Evolutionary conservation across 345 rosid genomes (phyloP).

Genomic region (Litchi chinensis): DNA sequence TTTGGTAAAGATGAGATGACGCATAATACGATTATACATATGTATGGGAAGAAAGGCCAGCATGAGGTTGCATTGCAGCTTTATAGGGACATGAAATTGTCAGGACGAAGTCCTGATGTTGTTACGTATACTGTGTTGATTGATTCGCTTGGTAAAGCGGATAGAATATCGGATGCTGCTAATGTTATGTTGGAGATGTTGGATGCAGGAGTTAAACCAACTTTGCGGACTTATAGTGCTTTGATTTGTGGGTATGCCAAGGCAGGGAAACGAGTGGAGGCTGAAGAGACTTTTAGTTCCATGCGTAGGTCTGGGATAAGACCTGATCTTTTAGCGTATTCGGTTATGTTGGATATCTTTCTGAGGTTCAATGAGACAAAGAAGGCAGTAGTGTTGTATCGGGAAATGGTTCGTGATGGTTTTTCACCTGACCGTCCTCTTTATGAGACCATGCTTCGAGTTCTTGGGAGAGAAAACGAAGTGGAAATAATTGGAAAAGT

Average conservation of each 20-base stretch:
- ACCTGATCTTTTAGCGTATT: conserved; percentile 85
- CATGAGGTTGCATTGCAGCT: conserved; percentile 72
- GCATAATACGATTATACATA: conserved; percentile 88
- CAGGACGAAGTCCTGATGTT: conserved; percentile 76
- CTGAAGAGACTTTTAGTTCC: conserved; percentile 73
- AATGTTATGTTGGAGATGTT: conserved; percentile 90
- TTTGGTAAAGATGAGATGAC: conserved; percentile 88
- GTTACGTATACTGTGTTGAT: conserved; percentile 87
- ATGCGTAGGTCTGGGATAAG: conserved; percentile 78
- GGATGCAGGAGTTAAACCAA: conserved; percentile 78
- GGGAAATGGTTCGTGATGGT: conserved; percentile 68
- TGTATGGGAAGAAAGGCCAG: conserved; percentile 92
- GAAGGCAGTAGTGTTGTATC: conserved; percentile 65
- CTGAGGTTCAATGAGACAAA: conserved; percentile 59
- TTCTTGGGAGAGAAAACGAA: conserved; percentile 55
- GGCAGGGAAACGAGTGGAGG: conserved; percentile 80
- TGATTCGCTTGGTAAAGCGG: conserved; percentile 92
- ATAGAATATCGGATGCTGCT: conserved; percentile 70
- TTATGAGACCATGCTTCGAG: conserved; percentile 58
- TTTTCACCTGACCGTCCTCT: conserved; percentile 54
- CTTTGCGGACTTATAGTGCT: conserved; percentile 87
- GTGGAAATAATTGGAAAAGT: conserved; percentile 60
- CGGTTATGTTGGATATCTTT: conserved; percentile 83
- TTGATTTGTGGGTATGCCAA: conserved; percentile 94
- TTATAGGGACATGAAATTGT: conserved; percentile 79